These are phyloP conservation scores for Microcos paniculata DNA, from an alignment of 345 rosid genomes.

Conservation along the genomic window DNA sequence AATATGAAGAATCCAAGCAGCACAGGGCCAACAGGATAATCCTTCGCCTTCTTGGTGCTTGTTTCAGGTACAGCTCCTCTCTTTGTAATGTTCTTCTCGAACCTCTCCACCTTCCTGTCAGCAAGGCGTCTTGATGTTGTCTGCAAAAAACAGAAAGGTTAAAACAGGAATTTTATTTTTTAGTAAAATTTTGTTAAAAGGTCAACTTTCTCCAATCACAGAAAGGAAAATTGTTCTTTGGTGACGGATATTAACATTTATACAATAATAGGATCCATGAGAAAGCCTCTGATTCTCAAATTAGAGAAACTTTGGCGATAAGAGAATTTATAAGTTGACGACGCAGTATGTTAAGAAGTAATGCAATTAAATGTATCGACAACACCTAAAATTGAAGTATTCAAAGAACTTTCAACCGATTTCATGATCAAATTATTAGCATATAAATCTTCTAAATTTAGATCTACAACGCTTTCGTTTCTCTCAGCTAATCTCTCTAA, in stretches of 20 bases:
- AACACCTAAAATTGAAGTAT: not conserved
- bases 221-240: no score
- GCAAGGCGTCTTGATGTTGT: conserved; percentile 92
- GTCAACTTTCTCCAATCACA: not conserved
- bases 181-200: not conserved
- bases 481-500: not conserved
- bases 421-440: not conserved
- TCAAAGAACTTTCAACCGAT: not conserved
- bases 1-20: conserved; percentile 91
- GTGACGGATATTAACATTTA: not conserved
- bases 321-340: not conserved
- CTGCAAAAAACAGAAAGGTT: conserved; percentile 34
- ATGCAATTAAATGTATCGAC: not conserved
- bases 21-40: conserved; percentile 91
- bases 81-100: conserved; percentile 81
- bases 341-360: not conserved
- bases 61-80: conserved; percentile 95
- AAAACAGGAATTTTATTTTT: not conserved
- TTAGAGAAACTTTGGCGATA: not conserved
- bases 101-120: conserved; percentile 72
- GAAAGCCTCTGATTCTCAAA: not conserved
- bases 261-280: not conserved
- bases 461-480: not conserved
- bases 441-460: not conserved
- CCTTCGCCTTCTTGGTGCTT: conserved; percentile 73